Conservation (phyloP, 1,139 yeast species). For the Saccharomycopsis phalli region DNA sequence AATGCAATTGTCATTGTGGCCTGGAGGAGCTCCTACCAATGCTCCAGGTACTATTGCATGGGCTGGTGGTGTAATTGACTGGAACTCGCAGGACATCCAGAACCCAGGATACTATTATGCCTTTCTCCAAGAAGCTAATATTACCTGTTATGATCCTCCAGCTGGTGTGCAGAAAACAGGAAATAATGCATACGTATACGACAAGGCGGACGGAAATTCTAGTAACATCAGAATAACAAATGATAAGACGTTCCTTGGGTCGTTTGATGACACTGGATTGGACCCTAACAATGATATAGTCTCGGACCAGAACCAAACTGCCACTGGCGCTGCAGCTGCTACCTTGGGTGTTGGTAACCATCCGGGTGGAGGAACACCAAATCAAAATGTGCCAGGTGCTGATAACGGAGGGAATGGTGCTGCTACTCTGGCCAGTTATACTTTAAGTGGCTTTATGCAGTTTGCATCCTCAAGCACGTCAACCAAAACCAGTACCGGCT, state of each 20-base stretch:
- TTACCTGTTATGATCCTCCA: conserved; percentile 69
- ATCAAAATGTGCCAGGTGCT: conserved; percentile 19
- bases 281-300: conserved; percentile 36
- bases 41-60: conserved; percentile 76
- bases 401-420: conserved; percentile 19
- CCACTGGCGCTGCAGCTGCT: neutral
- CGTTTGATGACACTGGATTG: conserved; percentile 54
- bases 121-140: conserved; percentile 46
- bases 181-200: conserved; percentile 49
- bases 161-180: conserved; percentile 37
- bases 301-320: neutral
- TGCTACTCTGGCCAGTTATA: conserved; percentile 20
- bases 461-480: conserved; percentile 5
- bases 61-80: conserved; percentile 88
- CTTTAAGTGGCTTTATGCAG: conserved; percentile 21
- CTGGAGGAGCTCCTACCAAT: conserved; percentile 66
- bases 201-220: conserved; percentile 34
- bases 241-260: conserved; percentile 50
- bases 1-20: conserved; percentile 85
- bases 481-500: no score
- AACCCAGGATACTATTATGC: conserved; percentile 75
- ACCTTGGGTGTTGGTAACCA: conserved; percentile 2
- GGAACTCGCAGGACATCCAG: conserved; percentile 68
- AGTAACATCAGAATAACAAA: conserved; percentile 49
- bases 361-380: conserved; percentile 5